phyloP scores from a whole-genome alignment of 1,284 basidiomycete species.

The Boletellus sp. region DNA sequence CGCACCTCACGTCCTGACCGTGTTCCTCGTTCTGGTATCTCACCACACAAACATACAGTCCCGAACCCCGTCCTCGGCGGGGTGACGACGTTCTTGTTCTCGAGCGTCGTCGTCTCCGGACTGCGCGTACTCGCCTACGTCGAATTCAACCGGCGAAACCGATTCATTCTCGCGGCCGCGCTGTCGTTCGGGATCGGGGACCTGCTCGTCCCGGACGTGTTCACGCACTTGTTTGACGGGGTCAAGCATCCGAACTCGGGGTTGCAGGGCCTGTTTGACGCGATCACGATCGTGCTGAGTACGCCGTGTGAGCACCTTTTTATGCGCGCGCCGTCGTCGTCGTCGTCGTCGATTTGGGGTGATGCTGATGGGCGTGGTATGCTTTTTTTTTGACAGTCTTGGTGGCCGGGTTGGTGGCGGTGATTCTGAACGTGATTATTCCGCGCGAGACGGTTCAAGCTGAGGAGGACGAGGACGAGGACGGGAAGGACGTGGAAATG shows the following conservation, averaged over 20 bases:
- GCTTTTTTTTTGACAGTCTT: conserved; percentile 42
- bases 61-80: conserved; percentile 82
- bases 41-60: conserved; percentile 11
- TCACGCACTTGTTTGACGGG: conserved; percentile 66
- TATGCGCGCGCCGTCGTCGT: neutral
- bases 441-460: conserved; percentile 40
- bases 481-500: neutral
- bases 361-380: conserved; percentile 24
- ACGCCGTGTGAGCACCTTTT: conserved; percentile 69
- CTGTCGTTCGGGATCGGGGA: conserved; percentile 74
- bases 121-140: conserved; percentile 68
- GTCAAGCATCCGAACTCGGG: conserved; percentile 56
- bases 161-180: conserved; percentile 74
- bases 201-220: conserved; percentile 56
- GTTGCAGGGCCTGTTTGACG: conserved; percentile 68
- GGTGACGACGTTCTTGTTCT: conserved; percentile 77
- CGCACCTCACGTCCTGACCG: neutral
- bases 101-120: conserved; percentile 64
- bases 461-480: conserved; percentile 10
- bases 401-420: conserved; percentile 61
- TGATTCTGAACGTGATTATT: conserved; percentile 62
- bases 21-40: too few species aligned
- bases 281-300: conserved; percentile 74
- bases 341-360: too few species aligned
- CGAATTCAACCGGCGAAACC: conserved; percentile 65